A percentile compares a stretch with the other conserved stretches of the same genome.
Conservation (phyloP, 2,329 filamentous ascomycete species). For the Calonectria ilicicola region DNA sequence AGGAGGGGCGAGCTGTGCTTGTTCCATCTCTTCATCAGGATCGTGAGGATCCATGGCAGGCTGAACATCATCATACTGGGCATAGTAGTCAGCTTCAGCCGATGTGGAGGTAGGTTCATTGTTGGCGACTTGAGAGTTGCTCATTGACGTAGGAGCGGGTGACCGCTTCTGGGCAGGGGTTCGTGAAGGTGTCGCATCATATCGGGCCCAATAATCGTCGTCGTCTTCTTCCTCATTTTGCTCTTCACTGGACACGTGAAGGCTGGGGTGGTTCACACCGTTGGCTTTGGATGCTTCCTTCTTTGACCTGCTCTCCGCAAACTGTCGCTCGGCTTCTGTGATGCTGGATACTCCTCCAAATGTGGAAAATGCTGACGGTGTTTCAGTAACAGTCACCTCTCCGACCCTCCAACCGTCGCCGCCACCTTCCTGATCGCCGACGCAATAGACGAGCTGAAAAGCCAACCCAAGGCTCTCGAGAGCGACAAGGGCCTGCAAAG, state of each 20-base stretch:
- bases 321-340: slow-evolving; percentile 71
- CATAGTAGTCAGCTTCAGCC: slow-evolving; percentile 79
- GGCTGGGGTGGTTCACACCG: slow-evolving; percentile 15
- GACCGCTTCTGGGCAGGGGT: slow-evolving; percentile 73
- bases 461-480: slow-evolving; percentile 71
- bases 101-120: slow-evolving; percentile 47
- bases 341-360: slow-evolving; percentile 66
- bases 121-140: slow-evolving; percentile 39
- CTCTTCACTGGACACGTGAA: slow-evolving; percentile 29
- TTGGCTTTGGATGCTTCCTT: slow-evolving; percentile 34
- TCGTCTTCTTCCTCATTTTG: slow-evolving; percentile 70
- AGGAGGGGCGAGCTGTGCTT: slow-evolving; percentile 49
- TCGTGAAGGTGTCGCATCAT: slow-evolving; percentile 76
- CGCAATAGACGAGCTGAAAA: slow-evolving; percentile 78
- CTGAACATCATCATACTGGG: slow-evolving; percentile 82
- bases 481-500: slow-evolving; percentile 75
- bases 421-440: slow-evolving; percentile 70
- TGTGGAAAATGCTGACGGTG: slow-evolving; percentile 64
- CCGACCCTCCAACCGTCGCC: slow-evolving; percentile 78
- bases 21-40: slow-evolving; percentile 73
- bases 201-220: slow-evolving; percentile 84
- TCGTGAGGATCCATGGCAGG: slow-evolving; percentile 85
- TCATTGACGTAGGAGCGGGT: slow-evolving; percentile 64
- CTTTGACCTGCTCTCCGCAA: slow-evolving; percentile 49
- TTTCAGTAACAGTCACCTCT: slow-evolving; percentile 73